phyloP scores from a whole-genome alignment of 352 stramenopile species.

The Phytophthora europaea region DNA sequence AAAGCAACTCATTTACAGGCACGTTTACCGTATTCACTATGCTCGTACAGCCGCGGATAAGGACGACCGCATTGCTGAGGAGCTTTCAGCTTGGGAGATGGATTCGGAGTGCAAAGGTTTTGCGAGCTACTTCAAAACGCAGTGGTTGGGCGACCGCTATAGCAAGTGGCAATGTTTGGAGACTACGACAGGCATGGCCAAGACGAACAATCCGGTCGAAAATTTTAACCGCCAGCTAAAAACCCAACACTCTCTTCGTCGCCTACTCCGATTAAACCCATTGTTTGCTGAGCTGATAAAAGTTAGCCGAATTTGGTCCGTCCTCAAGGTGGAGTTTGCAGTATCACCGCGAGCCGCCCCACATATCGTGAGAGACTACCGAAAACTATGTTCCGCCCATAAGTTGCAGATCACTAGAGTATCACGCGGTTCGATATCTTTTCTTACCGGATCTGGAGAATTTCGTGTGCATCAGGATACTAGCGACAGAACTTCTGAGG shows the following conservation, averaged over 20 bases:
- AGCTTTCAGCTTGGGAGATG: no score
- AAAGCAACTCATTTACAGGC: no score
- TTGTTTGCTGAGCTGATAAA: background rate
- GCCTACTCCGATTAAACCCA: background rate
- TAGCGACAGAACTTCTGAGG: no score
- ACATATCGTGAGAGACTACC: background rate
- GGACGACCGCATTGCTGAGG: no score
- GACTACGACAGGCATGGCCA: background rate
- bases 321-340: background rate
- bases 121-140: background rate
- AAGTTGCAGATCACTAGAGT: no score
- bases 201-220: conserved; percentile 14
- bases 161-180: conserved; percentile 6
- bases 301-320: background rate
- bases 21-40: no score
- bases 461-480: no score
- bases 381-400: background rate
- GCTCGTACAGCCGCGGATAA: no score
- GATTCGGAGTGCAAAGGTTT: no score
- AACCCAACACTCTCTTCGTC: background rate
- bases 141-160: conserved; percentile 7
- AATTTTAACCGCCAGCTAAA: conserved; percentile 6
- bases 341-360: background rate
- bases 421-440: no score
- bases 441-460: background rate